phyloP scores from a whole-genome alignment of 1,139 yeast species.

The Geotrichum australiense region DNA sequence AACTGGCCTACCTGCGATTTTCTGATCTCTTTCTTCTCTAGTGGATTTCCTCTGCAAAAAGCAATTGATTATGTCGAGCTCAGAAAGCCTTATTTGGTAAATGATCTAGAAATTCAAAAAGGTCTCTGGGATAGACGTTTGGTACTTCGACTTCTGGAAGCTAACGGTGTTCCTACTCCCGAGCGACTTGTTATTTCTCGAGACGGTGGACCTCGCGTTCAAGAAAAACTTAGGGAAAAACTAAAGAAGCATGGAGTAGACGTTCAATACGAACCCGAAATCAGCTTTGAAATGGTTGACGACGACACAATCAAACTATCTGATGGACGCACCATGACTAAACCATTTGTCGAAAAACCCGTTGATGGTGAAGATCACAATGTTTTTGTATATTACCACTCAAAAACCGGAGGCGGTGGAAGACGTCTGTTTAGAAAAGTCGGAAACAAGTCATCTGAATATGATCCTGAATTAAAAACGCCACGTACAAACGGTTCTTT shows the following conservation, averaged over 20 bases:
- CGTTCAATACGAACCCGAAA: slow-evolving; percentile 52
- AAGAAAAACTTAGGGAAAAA: slow-evolving; percentile 51
- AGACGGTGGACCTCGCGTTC: slow-evolving; percentile 93
- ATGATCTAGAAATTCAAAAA: slow-evolving; percentile 86
- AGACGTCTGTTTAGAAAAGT: slow-evolving; percentile 88
- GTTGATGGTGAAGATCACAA: slow-evolving; percentile 99
- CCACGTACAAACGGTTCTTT: slow-evolving; percentile 91
- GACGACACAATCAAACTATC: slow-evolving; percentile 70
- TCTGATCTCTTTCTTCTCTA: slow-evolving; percentile 85
- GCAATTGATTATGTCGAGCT: slow-evolving; percentile 87
- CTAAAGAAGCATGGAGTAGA: slow-evolving; percentile 53
- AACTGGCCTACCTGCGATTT: slow-evolving; percentile 99
- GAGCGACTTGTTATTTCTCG: slow-evolving; percentile 79
- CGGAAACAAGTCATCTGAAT: slow-evolving; percentile 95
- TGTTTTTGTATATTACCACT: slow-evolving; percentile 85
- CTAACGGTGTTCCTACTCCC: slow-evolving; percentile 84
- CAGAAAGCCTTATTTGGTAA: slow-evolving; percentile 82
- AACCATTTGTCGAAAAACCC: slow-evolving; percentile 97
- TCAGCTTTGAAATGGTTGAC: slow-evolving; percentile 71
- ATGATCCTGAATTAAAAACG: slow-evolving; percentile 65
- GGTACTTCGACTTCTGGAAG: slow-evolving; percentile 73
- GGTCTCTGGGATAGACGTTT: slow-evolving; percentile 94
- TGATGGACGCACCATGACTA: slow-evolving; percentile 61
- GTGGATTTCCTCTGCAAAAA: slow-evolving; percentile 93
- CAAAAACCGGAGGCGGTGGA: slow-evolving; percentile 94